Evolutionary conservation across 345 rosid species (phyloP).

Genomic region (Physaria fendleri): DNA sequence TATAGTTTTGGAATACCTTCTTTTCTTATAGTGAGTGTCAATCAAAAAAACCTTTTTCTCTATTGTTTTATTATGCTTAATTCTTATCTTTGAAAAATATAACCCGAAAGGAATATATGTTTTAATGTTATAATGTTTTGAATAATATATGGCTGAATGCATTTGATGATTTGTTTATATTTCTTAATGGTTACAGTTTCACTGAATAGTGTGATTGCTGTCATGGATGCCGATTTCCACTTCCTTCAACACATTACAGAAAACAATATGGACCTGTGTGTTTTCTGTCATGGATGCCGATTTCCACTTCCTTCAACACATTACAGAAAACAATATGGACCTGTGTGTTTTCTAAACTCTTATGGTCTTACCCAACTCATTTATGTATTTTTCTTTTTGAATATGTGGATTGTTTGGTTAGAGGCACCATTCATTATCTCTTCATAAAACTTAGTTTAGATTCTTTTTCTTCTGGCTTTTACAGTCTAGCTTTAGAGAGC

Average conservation of each 20-base stretch:
- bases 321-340: constrained; percentile 95
- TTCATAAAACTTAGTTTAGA: no score
- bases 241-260: constrained; percentile 85
- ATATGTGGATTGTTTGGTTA: no score
- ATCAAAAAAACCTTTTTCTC: background rate
- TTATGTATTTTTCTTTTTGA: no score
- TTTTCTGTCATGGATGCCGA: constrained; percentile 92
- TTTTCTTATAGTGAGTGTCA: background rate
- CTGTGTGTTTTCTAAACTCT: constrained; percentile 87
- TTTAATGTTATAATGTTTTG: background rate
- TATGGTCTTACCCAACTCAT: no score
- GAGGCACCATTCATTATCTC: no score
- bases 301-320: constrained; percentile 90
- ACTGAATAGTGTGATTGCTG: constrained; percentile 93
- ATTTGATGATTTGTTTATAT: constrained; percentile 5
- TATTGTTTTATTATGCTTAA: background rate
- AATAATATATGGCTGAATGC: constrained; percentile 1
- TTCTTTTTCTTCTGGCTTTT: no score
- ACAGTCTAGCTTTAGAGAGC: no score
- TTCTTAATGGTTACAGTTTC: constrained; percentile 61
- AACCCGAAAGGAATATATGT: background rate
- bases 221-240: constrained; percentile 97
- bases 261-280: constrained; percentile 99
- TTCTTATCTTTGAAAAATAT: background rate
- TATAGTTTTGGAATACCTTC: no score